Evolutionary conservation across 192 early-diverging fungal genomes (phyloP).

Genomic region (Coemansia sp.): DNA sequence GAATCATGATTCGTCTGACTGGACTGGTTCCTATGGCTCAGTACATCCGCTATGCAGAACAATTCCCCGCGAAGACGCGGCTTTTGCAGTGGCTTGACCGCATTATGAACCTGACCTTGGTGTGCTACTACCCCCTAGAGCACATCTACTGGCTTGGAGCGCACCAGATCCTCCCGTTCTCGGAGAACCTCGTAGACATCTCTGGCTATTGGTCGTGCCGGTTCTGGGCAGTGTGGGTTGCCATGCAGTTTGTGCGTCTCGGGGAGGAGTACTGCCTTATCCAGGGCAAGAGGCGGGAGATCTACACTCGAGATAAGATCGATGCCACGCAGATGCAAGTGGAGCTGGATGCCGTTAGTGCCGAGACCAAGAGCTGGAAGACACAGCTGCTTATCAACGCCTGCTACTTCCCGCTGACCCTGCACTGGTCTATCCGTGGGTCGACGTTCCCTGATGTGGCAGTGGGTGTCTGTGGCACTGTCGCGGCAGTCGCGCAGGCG

Average conservation of each 20-base stretch:
- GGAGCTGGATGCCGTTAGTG: constrained; percentile 62
- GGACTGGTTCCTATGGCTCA: constrained; percentile 82
- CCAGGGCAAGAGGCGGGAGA: constrained; percentile 46
- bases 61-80: constrained; percentile 64
- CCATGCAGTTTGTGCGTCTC: constrained; percentile 84
- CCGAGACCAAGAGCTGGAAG: constrained; percentile 60
- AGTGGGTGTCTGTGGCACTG: constrained; percentile 90
- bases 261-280: constrained; percentile 64
- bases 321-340: constrained; percentile 62
- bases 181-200: constrained; percentile 67
- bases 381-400: constrained; percentile 84
- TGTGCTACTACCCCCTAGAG: constrained; percentile 94
- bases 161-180: constrained; percentile 77
- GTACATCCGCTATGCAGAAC: constrained; percentile 80
- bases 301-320: constrained; percentile 61
- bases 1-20: constrained; percentile 86
- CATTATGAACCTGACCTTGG: constrained; percentile 80
- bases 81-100: constrained; percentile 70
- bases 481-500: constrained; percentile 83
- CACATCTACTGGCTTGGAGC: constrained; percentile 92
- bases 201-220: constrained; percentile 93
- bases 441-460: constrained; percentile 87
- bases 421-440: constrained; percentile 89
- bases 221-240: constrained; percentile 94
- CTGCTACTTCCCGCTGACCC: constrained; percentile 86